These are phyloP conservation scores for Helianthus tuberosus DNA, from an alignment of 129 eudicot genomes.

Conservation along the genomic window DNA sequence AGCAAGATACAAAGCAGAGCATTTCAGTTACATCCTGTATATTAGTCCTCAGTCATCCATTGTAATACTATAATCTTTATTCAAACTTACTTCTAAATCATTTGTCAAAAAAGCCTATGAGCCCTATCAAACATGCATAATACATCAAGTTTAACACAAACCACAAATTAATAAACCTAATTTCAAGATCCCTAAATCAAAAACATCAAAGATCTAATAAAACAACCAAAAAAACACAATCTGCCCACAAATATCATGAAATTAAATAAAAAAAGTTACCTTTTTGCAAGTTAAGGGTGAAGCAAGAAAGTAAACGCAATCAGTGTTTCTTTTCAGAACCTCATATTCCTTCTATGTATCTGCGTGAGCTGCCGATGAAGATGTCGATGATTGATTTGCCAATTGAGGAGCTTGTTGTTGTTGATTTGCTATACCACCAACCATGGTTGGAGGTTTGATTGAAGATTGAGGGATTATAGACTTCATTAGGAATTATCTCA, in stretches of 20 bases:
- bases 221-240: slow-evolving; percentile 12
- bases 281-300: no score
- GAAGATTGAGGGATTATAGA: background rate
- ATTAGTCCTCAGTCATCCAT: no score
- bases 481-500: no score
- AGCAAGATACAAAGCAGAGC: slow-evolving; percentile 79
- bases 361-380: slow-evolving; percentile 22
- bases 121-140: no score
- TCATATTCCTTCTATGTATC: slow-evolving; percentile 59
- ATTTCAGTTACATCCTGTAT: slow-evolving; percentile 82
- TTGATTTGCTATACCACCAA: slow-evolving; percentile 34
- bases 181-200: slow-evolving; percentile 29
- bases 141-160: no score
- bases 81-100: no score
- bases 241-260: background rate
- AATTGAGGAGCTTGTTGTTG: slow-evolving; percentile 32
- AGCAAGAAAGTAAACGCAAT: no score
- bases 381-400: slow-evolving; percentile 19
- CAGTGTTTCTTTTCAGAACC: slow-evolving; percentile 75
- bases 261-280: no score
- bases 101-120: no score
- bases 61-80: no score
- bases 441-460: slow-evolving; percentile 34
- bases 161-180: no score
- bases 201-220: slow-evolving; percentile 15